Percentiles rank a stretch among this genome's conserved stretches.
phyloP scores from a whole-genome alignment of 768 basidiomycete genomes.

The Megacollybia marginata region DNA sequence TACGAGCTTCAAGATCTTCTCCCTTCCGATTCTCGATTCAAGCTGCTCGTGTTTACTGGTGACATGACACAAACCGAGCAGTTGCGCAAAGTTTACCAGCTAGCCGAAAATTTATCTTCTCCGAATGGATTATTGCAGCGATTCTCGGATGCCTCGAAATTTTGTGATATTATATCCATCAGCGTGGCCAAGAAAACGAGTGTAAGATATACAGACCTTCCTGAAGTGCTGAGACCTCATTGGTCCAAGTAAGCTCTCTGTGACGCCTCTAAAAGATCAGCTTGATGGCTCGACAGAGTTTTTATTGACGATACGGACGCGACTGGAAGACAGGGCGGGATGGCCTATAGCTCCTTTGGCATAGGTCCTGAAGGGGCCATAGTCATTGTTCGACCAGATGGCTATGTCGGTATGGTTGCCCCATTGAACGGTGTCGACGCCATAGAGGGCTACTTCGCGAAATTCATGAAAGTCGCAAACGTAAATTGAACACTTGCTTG shows the following conservation, averaged over 20 bases:
- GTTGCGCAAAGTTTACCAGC: slow-evolving; percentile 16
- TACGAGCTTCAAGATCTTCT: slow-evolving; percentile 48
- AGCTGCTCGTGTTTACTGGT: slow-evolving; percentile 48
- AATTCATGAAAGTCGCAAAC: slow-evolving; percentile 25
- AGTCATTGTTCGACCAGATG: slow-evolving; percentile 56
- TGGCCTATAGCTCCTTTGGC: slow-evolving; percentile 51
- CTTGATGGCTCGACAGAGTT: slow-evolving; percentile 30
- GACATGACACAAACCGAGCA: slow-evolving; percentile 26
- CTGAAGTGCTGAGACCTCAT: slow-evolving; percentile 39
- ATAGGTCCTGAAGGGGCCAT: slow-evolving; percentile 39
- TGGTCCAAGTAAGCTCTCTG: slow-evolving; percentile 51
- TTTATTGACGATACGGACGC: slow-evolving; percentile 50
- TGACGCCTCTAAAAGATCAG: not conserved
- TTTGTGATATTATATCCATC: slow-evolving; percentile 37
- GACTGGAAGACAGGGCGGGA: slow-evolving; percentile 36
- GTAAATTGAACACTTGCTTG: not conserved
- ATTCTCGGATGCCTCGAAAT: slow-evolving; percentile 15
- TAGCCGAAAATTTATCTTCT: slow-evolving; percentile 15
- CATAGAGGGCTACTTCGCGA: slow-evolving; percentile 40
- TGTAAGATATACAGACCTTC: slow-evolving; percentile 39
- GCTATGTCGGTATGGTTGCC: slow-evolving; percentile 53
- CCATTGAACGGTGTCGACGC: slow-evolving; percentile 35
- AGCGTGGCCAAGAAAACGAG: slow-evolving; percentile 27
- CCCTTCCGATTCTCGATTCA: slow-evolving; percentile 46
- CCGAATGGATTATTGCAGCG: slow-evolving; percentile 15